These are phyloP conservation scores for Taphrina confusa DNA, from an alignment of 1,139 yeast genomes.

Conservation along the genomic window DNA sequence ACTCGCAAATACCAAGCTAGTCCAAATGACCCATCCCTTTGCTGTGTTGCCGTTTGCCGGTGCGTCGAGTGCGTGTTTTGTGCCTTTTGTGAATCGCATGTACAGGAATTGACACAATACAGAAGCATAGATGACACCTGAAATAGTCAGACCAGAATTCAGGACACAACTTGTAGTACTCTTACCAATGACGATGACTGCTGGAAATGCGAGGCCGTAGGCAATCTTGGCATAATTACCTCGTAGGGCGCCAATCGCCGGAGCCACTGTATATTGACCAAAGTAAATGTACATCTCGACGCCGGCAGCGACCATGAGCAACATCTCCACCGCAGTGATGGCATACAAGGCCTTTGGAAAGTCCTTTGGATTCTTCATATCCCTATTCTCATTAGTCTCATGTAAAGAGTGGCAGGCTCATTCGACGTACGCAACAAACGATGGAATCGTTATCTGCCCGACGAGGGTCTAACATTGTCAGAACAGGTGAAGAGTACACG, in stretches of 20 bases:
- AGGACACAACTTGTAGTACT: slow-evolving; percentile 42
- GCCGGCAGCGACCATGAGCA: slow-evolving; percentile 58
- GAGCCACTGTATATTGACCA: slow-evolving; percentile 60
- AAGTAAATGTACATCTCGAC: slow-evolving; percentile 60
- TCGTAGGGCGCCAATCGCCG: slow-evolving; percentile 59
- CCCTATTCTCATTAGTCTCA: slow-evolving; percentile 45
- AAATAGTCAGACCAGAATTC: slow-evolving; percentile 22
- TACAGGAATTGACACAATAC: slow-evolving; percentile 33
- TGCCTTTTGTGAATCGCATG: slow-evolving; percentile 29
- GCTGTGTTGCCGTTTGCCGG: slow-evolving; percentile 49
- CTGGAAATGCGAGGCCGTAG: slow-evolving; percentile 63
- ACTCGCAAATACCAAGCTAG: slow-evolving; percentile 49
- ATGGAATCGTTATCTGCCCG: slow-evolving; percentile 64
- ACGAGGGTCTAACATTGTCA: slow-evolving; percentile 51
- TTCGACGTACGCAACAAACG: slow-evolving; percentile 50
- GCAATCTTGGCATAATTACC: slow-evolving; percentile 56
- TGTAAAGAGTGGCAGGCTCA: background rate
- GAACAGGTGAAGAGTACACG: too few relatives aligned
- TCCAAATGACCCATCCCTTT: slow-evolving; percentile 59
- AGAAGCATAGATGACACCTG: slow-evolving; percentile 50
- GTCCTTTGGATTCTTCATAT: slow-evolving; percentile 61
- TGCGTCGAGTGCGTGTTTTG: slow-evolving; percentile 27
- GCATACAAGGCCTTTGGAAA: slow-evolving; percentile 59
- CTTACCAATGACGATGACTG: slow-evolving; percentile 57
- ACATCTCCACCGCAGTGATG: slow-evolving; percentile 56